Evolutionary conservation across 2,329 filamentous ascomycete species (phyloP), one percentile per base, ranked within the genome.

Genomic region (Ophiostoma tasmaniense): DNA sequence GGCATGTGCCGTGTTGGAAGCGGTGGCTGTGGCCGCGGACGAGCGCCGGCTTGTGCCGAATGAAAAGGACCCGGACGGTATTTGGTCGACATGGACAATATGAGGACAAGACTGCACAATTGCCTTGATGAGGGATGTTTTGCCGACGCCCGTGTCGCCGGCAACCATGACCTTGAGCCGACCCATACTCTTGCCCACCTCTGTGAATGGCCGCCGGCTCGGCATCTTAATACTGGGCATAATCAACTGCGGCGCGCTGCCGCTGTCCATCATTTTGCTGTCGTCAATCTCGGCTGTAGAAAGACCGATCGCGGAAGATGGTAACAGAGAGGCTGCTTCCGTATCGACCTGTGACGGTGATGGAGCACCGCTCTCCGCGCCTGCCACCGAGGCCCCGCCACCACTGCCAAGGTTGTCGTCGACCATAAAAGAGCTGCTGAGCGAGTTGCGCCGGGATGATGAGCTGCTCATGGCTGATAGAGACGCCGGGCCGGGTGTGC

Each of bases 191-290:
- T 90, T 94, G 20, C 95, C 95, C 64, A 86, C 85, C n/a, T 90
- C 87, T 0, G 95, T 97, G 77, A 98, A 98, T 0, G 93, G 93
- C 67, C 93, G 85, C 66, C 95, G 88, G 71, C 87, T 90, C 3
- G 95, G 94, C 86, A 99, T 95, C 71, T 87, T 89, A 74, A 99
- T 89, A 75, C 93, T 97, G 5, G 95, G 95, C 95, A 99, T 99
- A 71, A 99, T 91, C n/a, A 99, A 84, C 78, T 98, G 93, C 30
- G 90, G 90, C 55, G 82, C 83, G 71, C 77, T 81, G 65, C 80
- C 79, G 70, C 83, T 76, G 85, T 88, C 75, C 72, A 79, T 73
- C 77, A 81, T 77, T 76, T 80, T 76, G 64, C 25, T 71, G 67
- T 64, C 39, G n/a, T 55, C 22, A 3, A 62, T 50, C 20, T 55